These are phyloP conservation scores for Beta lomatogona DNA, from an alignment of 179 eudicot genomes.

Conservation along the genomic window DNA sequence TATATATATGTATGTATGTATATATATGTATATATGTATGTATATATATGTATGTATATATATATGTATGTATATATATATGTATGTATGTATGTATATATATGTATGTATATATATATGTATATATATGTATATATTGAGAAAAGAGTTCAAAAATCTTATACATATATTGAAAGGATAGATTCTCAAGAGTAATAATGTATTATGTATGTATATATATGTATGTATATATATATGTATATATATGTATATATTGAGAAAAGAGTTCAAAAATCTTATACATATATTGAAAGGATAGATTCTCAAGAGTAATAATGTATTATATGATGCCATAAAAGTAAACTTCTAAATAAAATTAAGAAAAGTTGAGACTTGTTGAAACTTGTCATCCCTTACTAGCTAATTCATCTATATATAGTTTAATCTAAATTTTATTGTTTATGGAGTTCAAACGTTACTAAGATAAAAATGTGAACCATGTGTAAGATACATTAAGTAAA, in stretches of 20 bases:
- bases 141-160: constrained; percentile 2
- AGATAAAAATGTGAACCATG: too few species aligned
- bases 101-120: too few species aligned
- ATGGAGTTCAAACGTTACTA: too few species aligned
- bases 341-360: background rate
- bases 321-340: constrained; percentile 18
- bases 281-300: constrained; percentile 5
- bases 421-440: too few species aligned
- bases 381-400: background rate
- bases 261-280: constrained; percentile 1
- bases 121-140: background rate
- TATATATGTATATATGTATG: too few species aligned
- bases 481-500: too few species aligned
- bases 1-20: too few species aligned
- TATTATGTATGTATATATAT: too few species aligned
- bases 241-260: background rate
- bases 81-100: too few species aligned
- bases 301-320: background rate
- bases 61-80: too few species aligned
- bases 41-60: too few species aligned
- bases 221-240: too few species aligned
- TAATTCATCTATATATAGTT: background rate
- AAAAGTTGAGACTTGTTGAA: constrained; percentile 1
- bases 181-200: background rate
- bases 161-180: background rate